Base-by-base conservation (phyloP, 2,329 filamentous ascomycete species). In the Tolypocladium pustulatum region DNA sequence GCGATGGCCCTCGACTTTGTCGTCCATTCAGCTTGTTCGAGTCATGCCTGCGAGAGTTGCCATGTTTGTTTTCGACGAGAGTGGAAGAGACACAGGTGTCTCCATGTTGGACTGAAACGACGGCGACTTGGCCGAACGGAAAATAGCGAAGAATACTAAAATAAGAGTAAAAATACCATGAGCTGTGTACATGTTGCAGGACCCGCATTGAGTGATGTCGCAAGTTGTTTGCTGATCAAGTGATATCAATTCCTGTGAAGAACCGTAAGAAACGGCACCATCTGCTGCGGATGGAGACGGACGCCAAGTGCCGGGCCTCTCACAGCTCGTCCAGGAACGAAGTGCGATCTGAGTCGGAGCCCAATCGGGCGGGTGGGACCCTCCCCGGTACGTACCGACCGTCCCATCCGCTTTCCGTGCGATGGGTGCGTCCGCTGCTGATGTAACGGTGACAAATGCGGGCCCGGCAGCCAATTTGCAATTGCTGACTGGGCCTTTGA, bases 391-490 rank as follows among this genome's bases (percentile, higher is more conserved):
- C 54, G 54, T 57, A 51, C 27, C 56, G 22, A 15, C 17, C 8
- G 49, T 1, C 49, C 49, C 49, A 34, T 20, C 49, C 49, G 17
- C 9, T 34, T 5, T 12, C 9, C 46, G 27, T 12, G 13, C 41
- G 43, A 49, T 15, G 4, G 41, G 41, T 22, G 22, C 22, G 41
- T 17, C 43, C 36, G 13, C 25, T 30, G 57, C 52, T 58, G 57
- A 58, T 41, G 57, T 38, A 58, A 58, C 57, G 3, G 51, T 58
- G 57, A 58, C 57, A 58, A 54, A 51, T 51, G 27, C 8, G 46
- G 46, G 4, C 46, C 13, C 46, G 6, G 6, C 46, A 25, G 22
- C 25, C 13, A 6, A 54, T 54, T 54, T 54, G n/a, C 53, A 54
- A 54, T 54, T 25, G 53, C 53, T 54, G 53, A 54, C 52, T 25